These are phyloP conservation scores for Brassica rapa DNA, from an alignment of 345 rosid species.

Conservation along the genomic window DNA sequence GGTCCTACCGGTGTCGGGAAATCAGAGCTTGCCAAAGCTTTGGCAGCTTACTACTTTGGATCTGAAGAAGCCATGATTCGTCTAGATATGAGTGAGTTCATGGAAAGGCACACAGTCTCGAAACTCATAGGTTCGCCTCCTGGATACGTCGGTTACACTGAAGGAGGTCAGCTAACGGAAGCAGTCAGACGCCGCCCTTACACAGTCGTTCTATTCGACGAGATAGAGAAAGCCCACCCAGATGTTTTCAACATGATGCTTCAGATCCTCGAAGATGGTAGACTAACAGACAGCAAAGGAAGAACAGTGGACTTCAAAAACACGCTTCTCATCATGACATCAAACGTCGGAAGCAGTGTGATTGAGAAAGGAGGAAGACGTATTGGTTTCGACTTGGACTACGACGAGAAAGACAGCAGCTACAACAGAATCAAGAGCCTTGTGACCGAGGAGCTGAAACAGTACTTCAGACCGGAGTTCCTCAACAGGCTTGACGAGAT, in stretches of 20 bases:
- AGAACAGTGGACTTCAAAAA: constrained; percentile 64
- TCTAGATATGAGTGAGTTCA: constrained; percentile 71
- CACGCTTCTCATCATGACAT: constrained; percentile 63
- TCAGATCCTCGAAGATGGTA: constrained; percentile 61
- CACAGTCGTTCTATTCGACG: constrained; percentile 59
- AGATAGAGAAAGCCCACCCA: constrained; percentile 67
- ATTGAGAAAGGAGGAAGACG: constrained; percentile 60
- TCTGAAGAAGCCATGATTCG: constrained; percentile 67
- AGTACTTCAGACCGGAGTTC: constrained; percentile 66
- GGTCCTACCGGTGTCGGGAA: constrained; percentile 74
- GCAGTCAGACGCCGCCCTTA: constrained; percentile 59
- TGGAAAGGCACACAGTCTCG: constrained; percentile 67
- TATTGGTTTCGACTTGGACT: constrained; percentile 86
- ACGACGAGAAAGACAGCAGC: constrained; percentile 93
- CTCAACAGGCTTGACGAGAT: constrained; percentile 64
- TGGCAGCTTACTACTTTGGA: constrained; percentile 61
- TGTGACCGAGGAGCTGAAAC: constrained; percentile 51
- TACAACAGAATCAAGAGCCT: constrained; percentile 72
- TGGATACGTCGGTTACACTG: constrained; percentile 57
- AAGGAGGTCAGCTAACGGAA: constrained; percentile 71
- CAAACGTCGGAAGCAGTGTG: constrained; percentile 54
- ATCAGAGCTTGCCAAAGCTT: constrained; percentile 62
- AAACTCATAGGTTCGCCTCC: constrained; percentile 68
- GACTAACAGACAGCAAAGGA: constrained; percentile 64
- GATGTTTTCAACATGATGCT: constrained; percentile 69